Conservation (phyloP, 2,329 filamentous ascomycete species). For the Parafenestella ontariensis region DNA sequence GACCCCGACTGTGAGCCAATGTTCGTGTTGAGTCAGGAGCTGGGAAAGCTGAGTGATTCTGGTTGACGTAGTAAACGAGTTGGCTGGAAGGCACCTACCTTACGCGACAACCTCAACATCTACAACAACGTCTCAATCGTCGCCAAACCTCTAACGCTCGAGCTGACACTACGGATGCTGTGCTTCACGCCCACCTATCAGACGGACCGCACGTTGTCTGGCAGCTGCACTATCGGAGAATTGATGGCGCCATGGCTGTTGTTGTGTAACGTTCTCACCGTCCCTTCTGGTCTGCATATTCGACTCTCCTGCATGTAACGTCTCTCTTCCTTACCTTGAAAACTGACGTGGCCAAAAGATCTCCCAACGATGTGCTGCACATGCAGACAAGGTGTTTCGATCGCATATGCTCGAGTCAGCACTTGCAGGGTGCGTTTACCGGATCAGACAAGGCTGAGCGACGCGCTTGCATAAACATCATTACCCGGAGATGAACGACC, state of each 20-base stretch:
- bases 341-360: background rate
- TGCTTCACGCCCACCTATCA: background rate
- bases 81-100: background rate
- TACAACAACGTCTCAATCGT: background rate
- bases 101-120: background rate
- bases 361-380: background rate
- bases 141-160: background rate
- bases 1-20: background rate
- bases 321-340: background rate
- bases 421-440: background rate
- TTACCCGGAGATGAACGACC: constrained; percentile 9
- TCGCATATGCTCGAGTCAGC: background rate
- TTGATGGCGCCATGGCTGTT: constrained; percentile 5
- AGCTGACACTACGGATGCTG: background rate
- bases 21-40: background rate
- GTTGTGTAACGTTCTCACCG: constrained; percentile 4
- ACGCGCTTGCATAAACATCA: constrained; percentile 9
- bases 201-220: background rate
- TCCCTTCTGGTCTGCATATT: background rate
- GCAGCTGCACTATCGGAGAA: background rate
- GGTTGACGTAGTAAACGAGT: background rate
- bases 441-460: background rate
- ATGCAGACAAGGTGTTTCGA: background rate
- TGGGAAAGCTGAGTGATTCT: background rate
- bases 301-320: background rate